A percentile compares a stretch with the other conserved stretches of the same genome.
phyloP scores from a whole-genome alignment of 106 monocot species.

The Iris macrosiphon region DNA sequence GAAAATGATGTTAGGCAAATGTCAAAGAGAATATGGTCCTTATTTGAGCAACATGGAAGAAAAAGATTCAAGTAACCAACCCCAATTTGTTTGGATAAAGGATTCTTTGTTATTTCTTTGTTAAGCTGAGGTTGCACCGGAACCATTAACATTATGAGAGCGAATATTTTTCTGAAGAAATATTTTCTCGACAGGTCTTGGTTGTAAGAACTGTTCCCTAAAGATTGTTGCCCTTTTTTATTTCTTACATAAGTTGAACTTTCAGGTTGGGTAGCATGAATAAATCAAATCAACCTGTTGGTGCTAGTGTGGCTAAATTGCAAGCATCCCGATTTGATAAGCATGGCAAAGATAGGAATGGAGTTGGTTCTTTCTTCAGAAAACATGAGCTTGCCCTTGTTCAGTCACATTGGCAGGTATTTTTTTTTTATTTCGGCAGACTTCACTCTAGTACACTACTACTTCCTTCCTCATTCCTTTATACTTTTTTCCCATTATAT shows the following conservation, averaged over 20 bases:
- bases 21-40: no score
- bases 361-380: conserved; percentile 58
- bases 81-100: no score
- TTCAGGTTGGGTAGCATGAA: conserved; percentile 39
- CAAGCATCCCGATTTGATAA: conserved; percentile 10
- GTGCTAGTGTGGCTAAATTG: conserved; percentile 13
- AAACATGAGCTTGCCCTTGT: conserved; percentile 64
- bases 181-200: background rate
- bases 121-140: no score
- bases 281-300: conserved; percentile 16
- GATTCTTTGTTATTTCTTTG: no score
- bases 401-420: conserved; percentile 85
- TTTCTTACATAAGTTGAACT: background rate
- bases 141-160: no score
- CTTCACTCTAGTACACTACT: background rate
- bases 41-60: no score
- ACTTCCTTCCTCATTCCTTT: background rate
- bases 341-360: conserved; percentile 20
- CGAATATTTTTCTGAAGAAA: background rate
- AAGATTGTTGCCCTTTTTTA: background rate
- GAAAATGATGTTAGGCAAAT: no score
- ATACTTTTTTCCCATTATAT: background rate
- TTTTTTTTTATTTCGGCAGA: background rate
- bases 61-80: no score
- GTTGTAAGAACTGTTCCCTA: background rate